Percentiles rank a stretch among this genome's conserved stretches.
Evolutionary conservation across 495 filamentous ascomycete genomes (phyloP).

Genomic region (Cercophora scortea): DNA sequence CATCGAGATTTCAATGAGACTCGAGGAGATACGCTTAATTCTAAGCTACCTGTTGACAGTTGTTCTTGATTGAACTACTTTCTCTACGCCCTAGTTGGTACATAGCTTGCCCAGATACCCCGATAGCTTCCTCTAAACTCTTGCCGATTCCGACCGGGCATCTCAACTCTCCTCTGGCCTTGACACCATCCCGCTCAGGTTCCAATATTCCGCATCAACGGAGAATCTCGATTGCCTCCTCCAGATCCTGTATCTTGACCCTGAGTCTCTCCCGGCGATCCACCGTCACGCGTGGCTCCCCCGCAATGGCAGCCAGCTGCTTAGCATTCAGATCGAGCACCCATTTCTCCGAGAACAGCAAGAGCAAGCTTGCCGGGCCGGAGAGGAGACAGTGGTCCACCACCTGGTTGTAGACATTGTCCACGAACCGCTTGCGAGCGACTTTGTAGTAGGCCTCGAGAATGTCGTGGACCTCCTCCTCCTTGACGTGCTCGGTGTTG

Average conservation of each 20-base stretch:
- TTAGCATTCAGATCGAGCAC: constrained; percentile 22
- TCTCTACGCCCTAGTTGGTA: too few relatives aligned
- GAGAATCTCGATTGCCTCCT: constrained; percentile 19
- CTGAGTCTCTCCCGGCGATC: constrained; percentile 16
- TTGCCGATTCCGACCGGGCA: too few relatives aligned
- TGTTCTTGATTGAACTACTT: too few relatives aligned
- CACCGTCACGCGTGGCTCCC: constrained; percentile 18
- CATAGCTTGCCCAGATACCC: too few relatives aligned
- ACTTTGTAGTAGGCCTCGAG: constrained; percentile 55
- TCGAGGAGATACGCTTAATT: too few relatives aligned
- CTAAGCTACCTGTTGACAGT: too few relatives aligned
- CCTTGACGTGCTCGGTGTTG: constrained; percentile 38
- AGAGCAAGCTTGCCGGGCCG: constrained; percentile 25
- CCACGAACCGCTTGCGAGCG: constrained; percentile 48
- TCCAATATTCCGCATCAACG: background rate
- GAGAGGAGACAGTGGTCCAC: constrained; percentile 26
- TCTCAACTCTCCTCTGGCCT: too few relatives aligned
- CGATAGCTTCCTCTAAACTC: too few relatives aligned
- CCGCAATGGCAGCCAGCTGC: constrained; percentile 27
- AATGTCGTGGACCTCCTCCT: constrained; percentile 51
- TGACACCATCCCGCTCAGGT: too few relatives aligned
- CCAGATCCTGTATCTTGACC: constrained; percentile 20
- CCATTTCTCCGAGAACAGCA: constrained; percentile 24
- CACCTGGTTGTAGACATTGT: constrained; percentile 39
- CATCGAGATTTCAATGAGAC: too few relatives aligned